Percentiles rank a stretch among this genome's conserved stretches.
Conservation (phyloP, 129 eudicot species). For the Centaurea solstitialis region DNA sequence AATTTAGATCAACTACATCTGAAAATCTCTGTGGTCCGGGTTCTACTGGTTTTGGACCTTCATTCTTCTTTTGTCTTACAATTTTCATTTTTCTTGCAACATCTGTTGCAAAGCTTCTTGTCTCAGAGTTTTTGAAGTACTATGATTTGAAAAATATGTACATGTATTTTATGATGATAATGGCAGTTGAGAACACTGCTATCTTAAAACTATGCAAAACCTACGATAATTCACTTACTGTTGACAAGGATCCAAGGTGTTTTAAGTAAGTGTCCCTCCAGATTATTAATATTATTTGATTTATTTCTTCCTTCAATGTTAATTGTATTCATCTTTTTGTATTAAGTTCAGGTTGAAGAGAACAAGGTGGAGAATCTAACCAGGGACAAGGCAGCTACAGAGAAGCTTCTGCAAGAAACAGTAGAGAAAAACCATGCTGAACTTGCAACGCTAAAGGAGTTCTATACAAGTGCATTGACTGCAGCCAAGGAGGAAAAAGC, state of each 20-base stretch:
- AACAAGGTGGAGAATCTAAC: conserved; percentile 80
- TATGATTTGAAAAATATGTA: not conserved
- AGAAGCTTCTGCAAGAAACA: conserved; percentile 88
- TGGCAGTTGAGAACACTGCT: not conserved
- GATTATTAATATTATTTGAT: not conserved
- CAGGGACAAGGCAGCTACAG: conserved; percentile 75
- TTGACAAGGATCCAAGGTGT: not conserved
- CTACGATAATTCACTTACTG: not conserved
- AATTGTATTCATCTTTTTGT: not conserved
- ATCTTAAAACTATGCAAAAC: not conserved
- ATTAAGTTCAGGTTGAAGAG: conserved; percentile 66
- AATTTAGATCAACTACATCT: not conserved
- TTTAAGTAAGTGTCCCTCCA: not conserved
- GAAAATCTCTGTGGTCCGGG: not conserved
- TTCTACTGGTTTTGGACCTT: not conserved
- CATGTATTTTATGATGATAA: not conserved
- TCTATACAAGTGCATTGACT: conserved; percentile 62
- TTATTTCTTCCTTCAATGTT: not conserved
- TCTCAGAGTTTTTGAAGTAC: not conserved
- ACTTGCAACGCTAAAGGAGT: conserved; percentile 77
- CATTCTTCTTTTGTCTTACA: conserved; percentile 4
- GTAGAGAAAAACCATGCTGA: conserved; percentile 78
- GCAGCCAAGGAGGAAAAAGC: conserved; percentile 86
- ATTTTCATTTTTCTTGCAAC: not conserved
- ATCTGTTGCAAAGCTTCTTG: not conserved